These are phyloP conservation scores for Leccinum barrowsii DNA, from an alignment of 768 basidiomycete species.

Conservation along the genomic window DNA sequence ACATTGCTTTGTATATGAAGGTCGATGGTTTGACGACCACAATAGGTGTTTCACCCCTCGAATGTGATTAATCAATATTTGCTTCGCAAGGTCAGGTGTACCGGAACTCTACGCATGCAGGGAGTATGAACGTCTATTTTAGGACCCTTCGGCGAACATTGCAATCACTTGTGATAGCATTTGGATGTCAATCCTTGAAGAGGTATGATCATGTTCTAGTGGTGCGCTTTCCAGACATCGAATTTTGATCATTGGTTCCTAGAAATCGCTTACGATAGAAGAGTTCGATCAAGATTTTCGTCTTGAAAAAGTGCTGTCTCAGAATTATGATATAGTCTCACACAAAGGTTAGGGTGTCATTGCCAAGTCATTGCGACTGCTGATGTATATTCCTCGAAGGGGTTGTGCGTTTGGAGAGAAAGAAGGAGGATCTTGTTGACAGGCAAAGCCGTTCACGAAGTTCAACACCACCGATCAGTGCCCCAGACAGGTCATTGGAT, in stretches of 20 bases:
- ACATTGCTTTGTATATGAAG: not conserved
- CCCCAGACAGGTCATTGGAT: no score
- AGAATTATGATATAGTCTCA: constrained; percentile 1
- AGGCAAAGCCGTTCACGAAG: no score
- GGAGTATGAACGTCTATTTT: not conserved
- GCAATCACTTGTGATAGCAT: constrained; percentile 5
- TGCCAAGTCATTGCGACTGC: no score
- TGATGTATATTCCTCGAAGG: no score
- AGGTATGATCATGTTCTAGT: not conserved
- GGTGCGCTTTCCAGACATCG: not conserved
- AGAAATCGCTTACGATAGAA: not conserved
- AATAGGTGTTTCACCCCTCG: constrained; percentile 1
- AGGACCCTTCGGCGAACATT: constrained; percentile 5
- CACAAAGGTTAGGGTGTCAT: not conserved
- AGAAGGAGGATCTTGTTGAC: no score
- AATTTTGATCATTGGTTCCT: not conserved
- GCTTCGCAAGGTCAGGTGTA: not conserved
- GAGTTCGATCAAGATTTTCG: not conserved
- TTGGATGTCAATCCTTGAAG: constrained; percentile 9
- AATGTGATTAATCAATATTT: constrained; percentile 6
- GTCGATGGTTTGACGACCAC: not conserved
- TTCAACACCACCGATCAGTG: no score
- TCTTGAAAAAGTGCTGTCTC: not conserved
- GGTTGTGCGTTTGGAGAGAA: no score
- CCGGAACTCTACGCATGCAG: no score